phyloP scores from a whole-genome alignment of 192 early-diverging fungal species.

The Coemansia umbellata region DNA sequence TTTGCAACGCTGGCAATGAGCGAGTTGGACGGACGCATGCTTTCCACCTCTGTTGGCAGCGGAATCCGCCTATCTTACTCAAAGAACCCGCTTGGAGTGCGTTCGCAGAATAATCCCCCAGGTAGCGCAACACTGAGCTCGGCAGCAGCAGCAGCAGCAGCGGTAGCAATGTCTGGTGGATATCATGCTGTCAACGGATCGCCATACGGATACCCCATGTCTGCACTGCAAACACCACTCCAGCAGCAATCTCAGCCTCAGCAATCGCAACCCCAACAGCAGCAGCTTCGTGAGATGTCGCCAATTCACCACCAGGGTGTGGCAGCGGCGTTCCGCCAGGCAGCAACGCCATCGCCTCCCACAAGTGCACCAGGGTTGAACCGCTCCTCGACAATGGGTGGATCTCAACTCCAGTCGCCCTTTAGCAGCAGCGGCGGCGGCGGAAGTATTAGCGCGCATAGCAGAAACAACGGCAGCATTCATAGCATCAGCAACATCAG shows the following conservation, averaged over 20 bases:
- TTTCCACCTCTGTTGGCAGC: slow-evolving; percentile 83
- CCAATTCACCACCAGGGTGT: slow-evolving; percentile 15
- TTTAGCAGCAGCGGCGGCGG: slow-evolving; percentile 15
- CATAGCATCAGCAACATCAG: neutral
- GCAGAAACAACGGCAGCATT: neutral
- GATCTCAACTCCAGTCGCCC: no score
- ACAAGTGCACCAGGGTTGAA: slow-evolving; percentile 7
- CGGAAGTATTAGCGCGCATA: neutral
- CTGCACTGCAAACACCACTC: slow-evolving; percentile 6
- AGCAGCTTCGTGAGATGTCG: slow-evolving; percentile 13
- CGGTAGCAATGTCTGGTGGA: slow-evolving; percentile 15
- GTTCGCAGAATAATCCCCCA: slow-evolving; percentile 51
- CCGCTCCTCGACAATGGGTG: slow-evolving; percentile 8
- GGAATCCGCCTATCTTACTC: slow-evolving; percentile 95
- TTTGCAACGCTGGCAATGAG: slow-evolving; percentile 86
- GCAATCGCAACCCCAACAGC: slow-evolving; percentile 4
- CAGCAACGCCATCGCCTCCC: slow-evolving; percentile 39
- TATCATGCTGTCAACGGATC: slow-evolving; percentile 15
- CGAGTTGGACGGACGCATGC: slow-evolving; percentile 79
- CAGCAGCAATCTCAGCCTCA: slow-evolving; percentile 13
- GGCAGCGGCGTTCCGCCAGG: slow-evolving; percentile 3
- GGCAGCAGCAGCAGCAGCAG: slow-evolving; percentile 16
- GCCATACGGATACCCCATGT: slow-evolving; percentile 26
- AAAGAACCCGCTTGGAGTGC: slow-evolving; percentile 94
- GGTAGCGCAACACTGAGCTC: slow-evolving; percentile 18